A percentile compares a stretch with the other conserved stretches of the same genome.
Evolutionary conservation across 177 flowering plant species (phyloP).

Genomic region (Tripterygium wilfordii): DNA sequence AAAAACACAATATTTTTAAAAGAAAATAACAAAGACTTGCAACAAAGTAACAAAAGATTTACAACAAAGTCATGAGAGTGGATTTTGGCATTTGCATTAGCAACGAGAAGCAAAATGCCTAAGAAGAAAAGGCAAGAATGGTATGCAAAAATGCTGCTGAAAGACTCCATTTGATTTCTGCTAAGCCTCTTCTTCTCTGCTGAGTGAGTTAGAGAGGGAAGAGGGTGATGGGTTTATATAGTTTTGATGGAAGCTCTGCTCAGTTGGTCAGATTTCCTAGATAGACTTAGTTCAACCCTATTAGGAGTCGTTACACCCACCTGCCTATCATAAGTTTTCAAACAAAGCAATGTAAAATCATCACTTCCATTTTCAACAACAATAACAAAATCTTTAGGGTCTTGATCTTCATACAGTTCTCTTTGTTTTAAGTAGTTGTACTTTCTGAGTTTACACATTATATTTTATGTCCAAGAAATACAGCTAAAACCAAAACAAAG

Average conservation of each 20-base stretch:
- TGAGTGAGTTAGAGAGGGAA: conserved; percentile 5
- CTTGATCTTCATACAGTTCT: too few species aligned
- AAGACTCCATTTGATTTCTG: conserved; percentile 15
- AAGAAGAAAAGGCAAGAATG: conserved; percentile 9
- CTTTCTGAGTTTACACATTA: too few species aligned
- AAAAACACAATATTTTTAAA: neutral
- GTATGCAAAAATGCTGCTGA: conserved; percentile 6
- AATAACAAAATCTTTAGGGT: too few species aligned
- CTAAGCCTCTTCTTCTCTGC: too few species aligned
- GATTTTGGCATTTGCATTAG: conserved; percentile 1
- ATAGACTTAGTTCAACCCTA: conserved; percentile 32
- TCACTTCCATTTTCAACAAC: too few species aligned
- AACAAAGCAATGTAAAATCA: too few species aligned
- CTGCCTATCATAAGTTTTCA: conserved; percentile 22
- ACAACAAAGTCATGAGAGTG: conserved; percentile 17
- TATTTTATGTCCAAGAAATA: too few species aligned
- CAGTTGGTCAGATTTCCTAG: conserved; percentile 11
- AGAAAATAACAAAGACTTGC: neutral
- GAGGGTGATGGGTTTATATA: conserved; percentile 12
- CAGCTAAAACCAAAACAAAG: too few species aligned
- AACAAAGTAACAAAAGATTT: conserved; percentile 2
- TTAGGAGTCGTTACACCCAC: conserved; percentile 69
- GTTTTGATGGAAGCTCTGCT: too few species aligned
- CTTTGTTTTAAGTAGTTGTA: too few species aligned
- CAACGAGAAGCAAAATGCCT: conserved; percentile 22